Evolutionary conservation across 192 early-diverging fungal species (phyloP).

Genomic region (Phycomyces blakesleeanus): DNA sequence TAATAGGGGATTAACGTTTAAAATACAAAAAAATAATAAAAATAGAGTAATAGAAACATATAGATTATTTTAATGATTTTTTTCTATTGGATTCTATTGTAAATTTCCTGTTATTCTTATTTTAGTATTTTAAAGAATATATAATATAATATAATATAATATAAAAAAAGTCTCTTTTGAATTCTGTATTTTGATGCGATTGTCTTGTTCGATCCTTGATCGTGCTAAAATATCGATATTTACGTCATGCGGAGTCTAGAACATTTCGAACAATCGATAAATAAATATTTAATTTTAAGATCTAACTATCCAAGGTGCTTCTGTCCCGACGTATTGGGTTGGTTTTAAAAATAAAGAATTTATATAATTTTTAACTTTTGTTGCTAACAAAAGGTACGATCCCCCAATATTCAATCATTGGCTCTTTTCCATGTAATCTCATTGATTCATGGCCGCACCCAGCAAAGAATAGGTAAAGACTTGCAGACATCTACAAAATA

Average conservation of each 20-base stretch:
- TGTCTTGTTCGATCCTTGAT: not conserved
- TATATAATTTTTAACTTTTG: conserved; percentile 7
- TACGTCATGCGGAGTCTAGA: not conserved
- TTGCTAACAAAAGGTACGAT: conserved; percentile 5
- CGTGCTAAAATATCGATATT: not conserved
- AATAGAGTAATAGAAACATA: not conserved
- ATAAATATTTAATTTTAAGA: not conserved
- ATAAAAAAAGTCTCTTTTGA: not conserved
- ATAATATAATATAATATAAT: too few species aligned
- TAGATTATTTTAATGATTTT: too few species aligned
- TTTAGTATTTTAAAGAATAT: too few species aligned
- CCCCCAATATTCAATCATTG: not conserved
- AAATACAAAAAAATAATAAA: conserved; percentile 2
- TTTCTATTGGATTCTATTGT: too few species aligned
- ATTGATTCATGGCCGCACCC: conserved; percentile 17
- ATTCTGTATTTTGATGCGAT: not conserved
- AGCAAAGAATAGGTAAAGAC: conserved; percentile 30
- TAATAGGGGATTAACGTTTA: conserved; percentile 2
- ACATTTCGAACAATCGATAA: not conserved
- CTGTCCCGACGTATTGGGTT: too few species aligned
- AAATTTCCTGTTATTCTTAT: too few species aligned
- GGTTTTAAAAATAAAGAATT: not conserved
- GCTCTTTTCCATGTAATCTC: not conserved
- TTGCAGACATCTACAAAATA: conserved; percentile 25
- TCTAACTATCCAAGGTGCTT: too few species aligned